Evolutionary conservation across 2,329 filamentous ascomycete genomes (phyloP), one percentile per base, ranked within the genome.

Genomic region (Zymoseptoria tritici): DNA sequence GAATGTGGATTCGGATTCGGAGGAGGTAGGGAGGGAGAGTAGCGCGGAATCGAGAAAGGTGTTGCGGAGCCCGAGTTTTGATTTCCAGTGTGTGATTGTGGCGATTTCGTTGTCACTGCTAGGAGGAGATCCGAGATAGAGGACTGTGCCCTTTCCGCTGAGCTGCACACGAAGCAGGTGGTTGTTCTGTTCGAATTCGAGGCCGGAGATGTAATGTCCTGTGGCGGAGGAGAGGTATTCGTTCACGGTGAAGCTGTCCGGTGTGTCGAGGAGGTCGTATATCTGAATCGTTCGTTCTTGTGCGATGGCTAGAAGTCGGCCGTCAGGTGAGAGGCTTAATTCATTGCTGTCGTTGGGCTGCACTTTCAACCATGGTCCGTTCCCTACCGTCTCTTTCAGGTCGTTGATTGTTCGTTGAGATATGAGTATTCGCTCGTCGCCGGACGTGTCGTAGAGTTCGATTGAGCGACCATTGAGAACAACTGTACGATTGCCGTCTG

Each of bases 231-330:
- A 59, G 51, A 73, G 60, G 58, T 71, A 70, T 26, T 71, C 65
- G 52, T 70, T 70, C 8, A 72, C 65, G 3, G 70, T 71, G 49
- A 67, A 68, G 36, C 67, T 70, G 54, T 72, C 67, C 2, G 67
- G 57, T 11, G 66, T 64, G 8, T 65, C 66, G 6, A 56, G 52
- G n/a, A 74, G 57, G 52, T 74, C 67, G 64, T 72, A 72, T 13
- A 74, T 67, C 56, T 74, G 71, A 16, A 73, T 67, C 2, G 68
- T 72, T 20, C 71, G 64, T 58, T 73, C 71, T 31, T 71, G 68
- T 9, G 71, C 71, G 9, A 74, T 63, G 3, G 72, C 72, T 8
- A 74, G 65, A 54, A 74, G 49, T 20, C 56, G 66, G 5, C 70
- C 71, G 52, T 71, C 63, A 1, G 65, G 66, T 3, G 72, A 72